These are phyloP conservation scores for Plenodomus lindquistii DNA, from an alignment of 2,329 filamentous ascomycete genomes.

Conservation along the genomic window DNA sequence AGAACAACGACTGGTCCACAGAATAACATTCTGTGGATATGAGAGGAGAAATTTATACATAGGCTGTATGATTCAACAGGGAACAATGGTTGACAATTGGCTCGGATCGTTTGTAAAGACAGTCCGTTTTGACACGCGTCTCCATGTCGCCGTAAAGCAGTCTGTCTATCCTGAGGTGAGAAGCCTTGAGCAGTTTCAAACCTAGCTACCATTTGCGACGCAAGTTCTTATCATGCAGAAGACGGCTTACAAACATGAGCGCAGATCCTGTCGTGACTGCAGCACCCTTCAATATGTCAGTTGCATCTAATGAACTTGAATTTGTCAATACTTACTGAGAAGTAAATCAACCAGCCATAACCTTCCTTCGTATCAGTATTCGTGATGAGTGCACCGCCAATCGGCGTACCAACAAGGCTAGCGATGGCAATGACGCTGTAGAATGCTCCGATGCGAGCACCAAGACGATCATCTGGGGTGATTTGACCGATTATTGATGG, in stretches of 20 bases:
- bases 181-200: not conserved
- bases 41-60: too few species aligned
- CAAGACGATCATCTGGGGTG: constrained; percentile 70
- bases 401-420: constrained; percentile 68
- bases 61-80: too few species aligned
- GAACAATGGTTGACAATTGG: too few species aligned
- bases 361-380: constrained; percentile 19
- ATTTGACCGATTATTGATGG: constrained; percentile 72
- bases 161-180: not conserved
- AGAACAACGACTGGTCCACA: too few species aligned
- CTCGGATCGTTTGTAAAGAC: too few species aligned
- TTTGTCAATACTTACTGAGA: constrained; percentile 21
- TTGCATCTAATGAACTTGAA: not conserved
- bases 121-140: too few species aligned
- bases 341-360: constrained; percentile 30
- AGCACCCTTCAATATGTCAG: constrained; percentile 9
- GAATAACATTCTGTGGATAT: too few species aligned
- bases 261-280: constrained; percentile 17
- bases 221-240: constrained; percentile 16
- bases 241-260: constrained; percentile 26
- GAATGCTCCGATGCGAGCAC: constrained; percentile 66
- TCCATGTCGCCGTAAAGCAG: not conserved
- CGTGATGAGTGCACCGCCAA: constrained; percentile 57
- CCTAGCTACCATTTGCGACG: constrained; percentile 15
- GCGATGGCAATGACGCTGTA: constrained; percentile 67